Base-by-base conservation (phyloP, 192 early-diverging fungal species). In the Linnemannia elongata region DNA sequence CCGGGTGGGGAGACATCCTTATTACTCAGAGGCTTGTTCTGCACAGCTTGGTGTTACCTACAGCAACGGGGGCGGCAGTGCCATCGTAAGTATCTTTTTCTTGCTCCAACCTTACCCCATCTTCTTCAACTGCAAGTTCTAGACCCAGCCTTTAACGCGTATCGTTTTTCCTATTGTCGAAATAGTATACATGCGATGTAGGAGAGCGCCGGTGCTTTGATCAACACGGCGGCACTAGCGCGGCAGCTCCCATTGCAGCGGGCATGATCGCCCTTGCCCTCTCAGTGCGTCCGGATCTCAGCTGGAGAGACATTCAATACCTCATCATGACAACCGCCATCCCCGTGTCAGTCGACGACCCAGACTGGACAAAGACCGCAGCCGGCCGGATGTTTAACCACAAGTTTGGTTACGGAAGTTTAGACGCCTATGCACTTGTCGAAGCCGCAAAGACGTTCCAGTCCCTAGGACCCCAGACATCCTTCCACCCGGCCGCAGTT, bases 231-330 rank as follows among this genome's bases (percentile, higher is more conserved):
- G 98, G 98, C 5, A 99, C 98, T 15, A 97, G 97, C 20, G 98
- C 98, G 9, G 97, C 98, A 9, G 98, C 98, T 0, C 98, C 98
- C 5, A 83, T 99, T 47, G 98, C 94, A 7, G 94, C 98, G 0
- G 98, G 98, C 38, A 92, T 98, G 36, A 95, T 96, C 88, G 96
- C 98, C 6, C 92, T 99, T 18, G 97, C 95, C 0, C 87, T 99
- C 38, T 93, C 93, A 13, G 85, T 94, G 6, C 94, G 98, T 4
- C 97, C 98, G n/a, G 98, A 99, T 72, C 92, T 99, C 60, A 94
- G 92, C 47, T 99, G 98, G 98, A 90, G 98, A 33, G 98, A 99
- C 79, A 85, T 97, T 38, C 98, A 99, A 89, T 95, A 97, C 52
- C 88, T 99, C 20, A 91, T 94, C 36, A 93, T 99, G 20, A 89